Base-by-base conservation (phyloP, 164 flowering plant genomes). In the Stephania japonica region DNA sequence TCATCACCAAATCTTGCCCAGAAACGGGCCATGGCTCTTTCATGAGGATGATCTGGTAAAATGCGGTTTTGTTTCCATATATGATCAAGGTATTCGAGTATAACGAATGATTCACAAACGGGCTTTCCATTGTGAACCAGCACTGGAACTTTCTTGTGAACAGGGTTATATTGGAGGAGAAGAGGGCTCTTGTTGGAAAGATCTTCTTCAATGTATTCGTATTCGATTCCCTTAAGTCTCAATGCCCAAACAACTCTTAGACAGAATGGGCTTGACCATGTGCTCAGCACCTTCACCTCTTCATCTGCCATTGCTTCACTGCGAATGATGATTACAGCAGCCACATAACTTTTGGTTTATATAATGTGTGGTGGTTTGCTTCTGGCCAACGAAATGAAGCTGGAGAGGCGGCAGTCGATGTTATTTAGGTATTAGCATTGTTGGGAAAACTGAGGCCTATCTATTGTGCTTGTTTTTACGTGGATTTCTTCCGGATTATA, bases 81-180 rank as follows among this genome's bases (percentile, higher is more conserved):
- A 1, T 68, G 47, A 21, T 68, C 53, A 9, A 68, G n/a, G 25
- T 68, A 68, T 21, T 68, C 49, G 1, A 68, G 26, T 0, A 68
- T 68, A 18, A 68, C 25, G 11, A 43, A 25, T 41, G 70, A 68
- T 68, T 42, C 70, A 42, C 25, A 42, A 24, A 68, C 43, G 19
- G 53, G 70, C 9, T 68, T 68, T 42, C 70, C 70, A 68, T 68
- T 68, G 70, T 68, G 70, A 8, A 68, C 70, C 21, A 68, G 70
- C 14, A 68, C 70, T 67, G 69, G 69, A 19, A 67, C 44, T 19
- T 67, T 67, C 69, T 67, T 67, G 9, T 67, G 44, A 67, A 68
- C 70, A 68, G 70, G 70, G 23, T 68, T 68, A 18, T 41, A 42
- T 4, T 68, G 50, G 47, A 68, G 23, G 43, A 68, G 70, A 42